Evolutionary conservation across 441 rosid genomes (phyloP).

Genomic region (Metrosideros polymorpha): DNA sequence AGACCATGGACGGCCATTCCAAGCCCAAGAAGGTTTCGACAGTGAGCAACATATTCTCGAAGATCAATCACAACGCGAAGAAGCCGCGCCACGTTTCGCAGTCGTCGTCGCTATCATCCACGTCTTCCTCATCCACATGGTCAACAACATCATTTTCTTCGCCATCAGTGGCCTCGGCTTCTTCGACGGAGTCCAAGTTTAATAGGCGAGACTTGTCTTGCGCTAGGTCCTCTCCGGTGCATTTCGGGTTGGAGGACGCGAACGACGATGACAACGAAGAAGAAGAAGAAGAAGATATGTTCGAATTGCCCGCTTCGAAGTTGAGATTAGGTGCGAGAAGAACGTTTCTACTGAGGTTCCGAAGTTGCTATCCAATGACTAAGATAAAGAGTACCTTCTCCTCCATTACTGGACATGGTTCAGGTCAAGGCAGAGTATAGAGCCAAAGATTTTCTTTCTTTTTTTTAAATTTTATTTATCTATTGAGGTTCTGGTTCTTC

Average conservation of each 20-base stretch:
- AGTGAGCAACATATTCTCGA: neutral
- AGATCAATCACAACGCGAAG: neutral
- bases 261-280: neutral
- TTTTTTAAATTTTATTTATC: neutral
- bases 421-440: neutral
- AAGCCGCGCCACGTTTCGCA: neutral
- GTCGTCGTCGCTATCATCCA: neutral
- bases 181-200: neutral
- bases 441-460: neutral
- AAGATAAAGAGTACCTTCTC: neutral
- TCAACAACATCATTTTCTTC: neutral
- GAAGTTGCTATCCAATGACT: neutral
- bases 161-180: neutral
- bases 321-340: neutral
- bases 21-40: neutral
- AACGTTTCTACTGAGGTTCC: neutral
- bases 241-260: neutral
- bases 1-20: neutral
- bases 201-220: neutral
- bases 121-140: conserved; percentile 3
- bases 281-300: neutral
- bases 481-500: neutral
- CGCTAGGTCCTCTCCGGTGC: neutral
- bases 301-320: neutral
- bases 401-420: neutral